Conservation (phyloP, 1,139 yeast species). For the Meyerozyma athensensis region DNA sequence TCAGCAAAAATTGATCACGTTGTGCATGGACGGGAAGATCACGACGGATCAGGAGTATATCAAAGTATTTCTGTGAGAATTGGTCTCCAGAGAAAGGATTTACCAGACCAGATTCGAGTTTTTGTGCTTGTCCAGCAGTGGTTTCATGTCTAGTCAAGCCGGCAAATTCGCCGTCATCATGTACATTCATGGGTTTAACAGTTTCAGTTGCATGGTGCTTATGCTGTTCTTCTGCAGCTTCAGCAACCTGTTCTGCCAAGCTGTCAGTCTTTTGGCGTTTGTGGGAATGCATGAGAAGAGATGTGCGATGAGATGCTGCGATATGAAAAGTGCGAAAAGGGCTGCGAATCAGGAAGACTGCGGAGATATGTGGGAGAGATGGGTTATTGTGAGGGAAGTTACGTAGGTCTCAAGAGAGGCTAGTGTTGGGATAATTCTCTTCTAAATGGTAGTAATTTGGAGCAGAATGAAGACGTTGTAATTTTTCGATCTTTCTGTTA, state of each 20-base stretch:
- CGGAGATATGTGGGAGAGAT: background rate
- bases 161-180: slow-evolving; percentile 54
- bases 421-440: no score
- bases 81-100: slow-evolving; percentile 77
- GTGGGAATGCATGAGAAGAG: slow-evolving; percentile 1
- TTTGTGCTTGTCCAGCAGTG: slow-evolving; percentile 65
- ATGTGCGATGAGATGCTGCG: slow-evolving; percentile 1
- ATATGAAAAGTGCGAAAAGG: no score
- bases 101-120: slow-evolving; percentile 54
- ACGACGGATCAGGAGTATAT: slow-evolving; percentile 72
- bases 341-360: no score
- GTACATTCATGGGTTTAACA: slow-evolving; percentile 18
- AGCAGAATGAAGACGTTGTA: no score
- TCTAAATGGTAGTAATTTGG: no score
- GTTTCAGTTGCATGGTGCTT: slow-evolving; percentile 17
- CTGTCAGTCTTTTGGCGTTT: slow-evolving; percentile 21
- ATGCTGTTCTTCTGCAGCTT: slow-evolving; percentile 47
- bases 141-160: slow-evolving; percentile 60
- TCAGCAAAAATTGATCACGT: slow-evolving; percentile 77
- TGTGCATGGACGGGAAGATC: slow-evolving; percentile 93
- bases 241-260: slow-evolving; percentile 52
- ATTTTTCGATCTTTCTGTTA: no score
- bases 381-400: no score
- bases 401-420: no score
- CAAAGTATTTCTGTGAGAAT: slow-evolving; percentile 64